Percentiles rank a stretch among this genome's conserved stretches.
phyloP scores from a whole-genome alignment of 2,329 filamentous ascomycete species.

The Fusarium metavorans region DNA sequence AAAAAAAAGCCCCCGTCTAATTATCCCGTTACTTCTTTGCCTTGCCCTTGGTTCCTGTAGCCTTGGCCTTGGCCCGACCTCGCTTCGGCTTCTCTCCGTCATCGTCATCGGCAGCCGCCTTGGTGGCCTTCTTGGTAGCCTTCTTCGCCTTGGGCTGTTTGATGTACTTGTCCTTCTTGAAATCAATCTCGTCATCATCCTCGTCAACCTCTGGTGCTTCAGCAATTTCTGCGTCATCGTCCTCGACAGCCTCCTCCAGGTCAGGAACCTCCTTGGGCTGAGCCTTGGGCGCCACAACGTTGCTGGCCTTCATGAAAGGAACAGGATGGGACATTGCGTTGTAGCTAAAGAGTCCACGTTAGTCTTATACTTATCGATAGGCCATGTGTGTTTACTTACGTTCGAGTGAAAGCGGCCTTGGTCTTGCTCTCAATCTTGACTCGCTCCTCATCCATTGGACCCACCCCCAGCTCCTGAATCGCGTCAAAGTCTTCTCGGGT shows the following conservation, averaged over 20 bases:
- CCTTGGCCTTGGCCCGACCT: slow-evolving; percentile 56
- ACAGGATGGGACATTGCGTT: slow-evolving; percentile 88
- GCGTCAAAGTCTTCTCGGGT: slow-evolving; percentile 96
- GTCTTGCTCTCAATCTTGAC: slow-evolving; percentile 86
- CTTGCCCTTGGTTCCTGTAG: slow-evolving; percentile 58
- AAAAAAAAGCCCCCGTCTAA: neutral
- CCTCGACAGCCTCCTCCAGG: slow-evolving; percentile 95
- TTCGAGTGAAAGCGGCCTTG: slow-evolving; percentile 89
- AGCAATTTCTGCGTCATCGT: slow-evolving; percentile 78
- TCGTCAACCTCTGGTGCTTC: slow-evolving; percentile 73
- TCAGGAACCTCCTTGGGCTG: slow-evolving; percentile 83
- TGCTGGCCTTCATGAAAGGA: slow-evolving; percentile 95
- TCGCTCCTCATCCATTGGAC: slow-evolving; percentile 80
- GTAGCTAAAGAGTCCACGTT: slow-evolving; percentile 68
- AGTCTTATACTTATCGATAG: neutral
- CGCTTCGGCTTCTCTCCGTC: slow-evolving; percentile 64
- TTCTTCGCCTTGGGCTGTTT: slow-evolving; percentile 85
- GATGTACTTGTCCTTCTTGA: slow-evolving; percentile 97
- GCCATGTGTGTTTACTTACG: slow-evolving; percentile 66
- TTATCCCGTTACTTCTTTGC: slow-evolving; percentile 54
- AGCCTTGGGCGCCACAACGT: slow-evolving; percentile 78
- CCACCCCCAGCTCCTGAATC: slow-evolving; percentile 90
- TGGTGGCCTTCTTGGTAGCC: slow-evolving; percentile 56
- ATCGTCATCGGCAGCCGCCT: slow-evolving; percentile 60
- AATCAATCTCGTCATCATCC: slow-evolving; percentile 78